Conservation (phyloP, 2,329 filamentous ascomycete genomes). For the Ampelomyces quisqualis region DNA sequence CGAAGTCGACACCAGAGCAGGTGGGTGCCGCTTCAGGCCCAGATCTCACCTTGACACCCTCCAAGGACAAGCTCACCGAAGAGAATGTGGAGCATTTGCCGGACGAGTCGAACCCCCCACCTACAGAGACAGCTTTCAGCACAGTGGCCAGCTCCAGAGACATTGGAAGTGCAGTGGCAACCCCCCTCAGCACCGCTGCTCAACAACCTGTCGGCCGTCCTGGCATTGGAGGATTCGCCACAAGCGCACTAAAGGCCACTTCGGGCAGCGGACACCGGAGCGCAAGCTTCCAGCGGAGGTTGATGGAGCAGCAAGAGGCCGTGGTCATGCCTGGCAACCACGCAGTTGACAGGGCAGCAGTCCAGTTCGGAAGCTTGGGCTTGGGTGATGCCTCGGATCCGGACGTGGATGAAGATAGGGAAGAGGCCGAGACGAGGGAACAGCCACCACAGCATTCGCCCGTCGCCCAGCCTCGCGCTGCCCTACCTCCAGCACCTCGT, state of each 20-base stretch:
- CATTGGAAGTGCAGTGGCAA: constrained; percentile 57
- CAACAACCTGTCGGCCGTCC: constrained; percentile 62
- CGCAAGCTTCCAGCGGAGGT: constrained; percentile 78
- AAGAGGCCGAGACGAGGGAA: constrained; percentile 90
- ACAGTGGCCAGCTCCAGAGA: constrained; percentile 86
- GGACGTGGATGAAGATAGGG: constrained; percentile 90
- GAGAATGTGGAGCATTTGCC: constrained; percentile 89
- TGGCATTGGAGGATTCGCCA: constrained; percentile 70
- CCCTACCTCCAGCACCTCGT: constrained; percentile 71
- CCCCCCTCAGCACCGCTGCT: constrained; percentile 57
- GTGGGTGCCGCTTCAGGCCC: constrained; percentile 54
- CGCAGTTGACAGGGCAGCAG: constrained; percentile 85
- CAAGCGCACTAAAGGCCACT: constrained; percentile 80
- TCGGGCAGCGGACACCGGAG: constrained; percentile 60
- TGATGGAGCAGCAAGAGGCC: constrained; percentile 93
- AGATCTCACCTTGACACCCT: constrained; percentile 58
- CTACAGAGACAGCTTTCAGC: constrained; percentile 82
- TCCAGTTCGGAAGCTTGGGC: constrained; percentile 95
- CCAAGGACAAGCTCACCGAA: constrained; percentile 83
- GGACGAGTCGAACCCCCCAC: constrained; percentile 73
- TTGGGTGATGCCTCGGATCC: constrained; percentile 68
- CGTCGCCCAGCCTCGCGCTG: constrained; percentile 78
- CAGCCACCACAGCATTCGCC: constrained; percentile 94
- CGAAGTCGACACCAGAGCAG: constrained; percentile 39
- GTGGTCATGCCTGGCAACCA: constrained; percentile 98